Base-by-base conservation (phyloP, 345 rosid species). In the Gossypium raimondii region DNA sequence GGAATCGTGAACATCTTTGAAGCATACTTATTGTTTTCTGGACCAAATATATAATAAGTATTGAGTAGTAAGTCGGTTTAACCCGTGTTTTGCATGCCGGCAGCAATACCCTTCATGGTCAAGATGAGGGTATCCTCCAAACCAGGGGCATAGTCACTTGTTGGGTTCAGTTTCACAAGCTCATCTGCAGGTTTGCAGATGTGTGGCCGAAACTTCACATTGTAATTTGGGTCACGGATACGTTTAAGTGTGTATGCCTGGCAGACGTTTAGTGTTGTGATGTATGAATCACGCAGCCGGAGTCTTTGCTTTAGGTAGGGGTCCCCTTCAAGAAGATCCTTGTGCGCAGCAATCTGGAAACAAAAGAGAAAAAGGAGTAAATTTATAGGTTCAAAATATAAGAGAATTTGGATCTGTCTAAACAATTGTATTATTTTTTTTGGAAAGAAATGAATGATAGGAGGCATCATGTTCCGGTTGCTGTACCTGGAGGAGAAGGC, bases 41-140 rank as follows among this genome's bases (percentile, higher is more conserved):
- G 20, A 29, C 43, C 10, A 0, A 12, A 25, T 59, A 17, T 27
- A 2, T 6, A 24, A 41, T 12, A 50, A 44, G 50, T 53, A 17
- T n/a, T 2, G 58, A 64, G 27, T n/a, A 11, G 11, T 55, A 55
- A 18, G 48, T n/a, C 0, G 5, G 43, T 44, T 77, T 86, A 95
- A 80, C 99, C 98, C 11, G 99, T 95, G 85, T 93, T 95, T 83
- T 93, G 98, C 83, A 93, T 27, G 67, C 98, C 97, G 0, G 98
- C 98, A 34, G 98, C 97, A 75, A 95, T 85, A 76, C 99, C 99
- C 83, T 95, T 95, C 97, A 95, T 91, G 76, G 98, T 95, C 84
- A 95, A 82, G 86, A 95, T 93, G 63, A 95, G 97, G 69, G 99
- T 93, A 85, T 95, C 99, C 84, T 93, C 98, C 82, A 95, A 81